Percentiles rank a stretch among this genome's conserved stretches.
Evolutionary conservation across 345 rosid genomes (phyloP).

Genomic region (Sisymbrium altissimum): DNA sequence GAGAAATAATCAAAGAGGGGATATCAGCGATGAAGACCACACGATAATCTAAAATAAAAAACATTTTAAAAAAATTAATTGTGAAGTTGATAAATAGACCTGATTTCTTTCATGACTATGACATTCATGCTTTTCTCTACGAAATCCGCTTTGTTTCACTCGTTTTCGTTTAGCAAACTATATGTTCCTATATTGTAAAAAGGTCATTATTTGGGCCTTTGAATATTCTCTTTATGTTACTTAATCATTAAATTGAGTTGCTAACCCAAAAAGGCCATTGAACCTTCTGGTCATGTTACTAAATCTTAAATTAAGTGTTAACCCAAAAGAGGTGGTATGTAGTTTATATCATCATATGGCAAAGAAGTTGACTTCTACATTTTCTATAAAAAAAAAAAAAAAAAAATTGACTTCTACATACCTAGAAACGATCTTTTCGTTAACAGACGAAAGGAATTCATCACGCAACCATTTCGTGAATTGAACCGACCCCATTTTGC

Average conservation of each 20-base stretch:
- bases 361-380: conserved; percentile 6
- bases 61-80: background rate
- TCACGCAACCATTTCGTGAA: conserved; percentile 17
- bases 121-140: too few species aligned
- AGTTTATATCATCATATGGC: background rate
- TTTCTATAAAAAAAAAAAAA: too few species aligned
- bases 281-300: background rate
- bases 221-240: too few species aligned
- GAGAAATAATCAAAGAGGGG: background rate
- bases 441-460: background rate
- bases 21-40: background rate
- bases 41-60: background rate
- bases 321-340: background rate
- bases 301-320: background rate
- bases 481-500: background rate
- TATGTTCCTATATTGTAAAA: background rate
- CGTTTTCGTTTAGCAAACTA: background rate
- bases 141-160: too few species aligned
- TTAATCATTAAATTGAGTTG: background rate
- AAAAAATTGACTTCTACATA: background rate
- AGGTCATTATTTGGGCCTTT: background rate
- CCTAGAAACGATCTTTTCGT: conserved; percentile 4
- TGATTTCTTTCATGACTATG: background rate
- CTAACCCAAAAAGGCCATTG: background rate
- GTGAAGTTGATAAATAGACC: background rate